Base-by-base conservation (phyloP, 2,329 filamentous ascomycete genomes). In the Colletotrichum chlorophyti region DNA sequence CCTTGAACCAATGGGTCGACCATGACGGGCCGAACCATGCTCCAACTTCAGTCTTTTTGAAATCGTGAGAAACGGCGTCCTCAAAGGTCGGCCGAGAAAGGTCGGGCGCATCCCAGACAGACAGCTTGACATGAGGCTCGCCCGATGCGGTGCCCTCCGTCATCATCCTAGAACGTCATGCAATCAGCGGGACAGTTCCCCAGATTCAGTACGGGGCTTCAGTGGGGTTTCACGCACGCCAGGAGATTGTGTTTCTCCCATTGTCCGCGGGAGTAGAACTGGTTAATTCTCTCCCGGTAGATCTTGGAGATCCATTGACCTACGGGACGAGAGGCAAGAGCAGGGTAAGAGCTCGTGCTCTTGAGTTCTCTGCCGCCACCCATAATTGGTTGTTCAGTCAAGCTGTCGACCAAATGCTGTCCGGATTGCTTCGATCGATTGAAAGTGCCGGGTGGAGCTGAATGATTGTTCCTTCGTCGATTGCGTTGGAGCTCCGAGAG, bases 1-100 rank as follows among this genome's bases (percentile, higher is more conserved):
- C 85, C 66, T 88, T 91, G 83, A 99, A 96, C 95, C 95, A 99
- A 74, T 98, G 95, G 8, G 95, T 99, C 2, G 93, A 90, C 95
- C 95, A 99, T 31, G 93, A 95, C 2, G 95, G 95, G 0, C 95
- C 95, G 66, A 98, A 98, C 6, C 81, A 86, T 57, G 89, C 83
- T 58, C 94, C 93, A 52, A 93, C 86, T 15, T 84, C 79, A 8
- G 93, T 90, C 45, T 88, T 83, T 48, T 83, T 84, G 78, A 94
- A 99, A 6, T 88, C 78, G 65, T 96, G 87, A 43, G 78, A 79
- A n/a, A 82, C 78, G 6, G 93, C 94, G 53, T 97, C 91, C 63
- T 93, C 78, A 77, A 99, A 99, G 4, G 89, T 88, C 2, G 95
- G 95, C 14, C 95, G 87, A 23, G 87, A 82, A 47, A 91, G 86